These are phyloP conservation scores for Clarireedia sp. DNA, from an alignment of 2,329 filamentous ascomycete genomes.

Conservation along the genomic window DNA sequence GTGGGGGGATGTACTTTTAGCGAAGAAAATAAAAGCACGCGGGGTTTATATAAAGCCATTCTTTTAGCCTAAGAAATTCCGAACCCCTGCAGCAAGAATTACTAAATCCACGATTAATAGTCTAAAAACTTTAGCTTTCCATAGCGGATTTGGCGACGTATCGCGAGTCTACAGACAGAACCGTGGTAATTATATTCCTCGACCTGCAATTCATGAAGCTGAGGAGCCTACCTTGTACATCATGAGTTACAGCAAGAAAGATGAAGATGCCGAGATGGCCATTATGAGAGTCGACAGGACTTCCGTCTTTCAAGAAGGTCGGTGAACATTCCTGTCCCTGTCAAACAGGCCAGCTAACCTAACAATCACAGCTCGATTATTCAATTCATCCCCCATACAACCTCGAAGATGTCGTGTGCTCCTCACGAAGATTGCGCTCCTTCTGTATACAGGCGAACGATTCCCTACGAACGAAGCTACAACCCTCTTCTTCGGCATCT, in stretches of 20 bases:
- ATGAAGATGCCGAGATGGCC: slow-evolving; percentile 90
- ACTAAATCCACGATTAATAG: neutral
- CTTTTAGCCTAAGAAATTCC: too few species aligned
- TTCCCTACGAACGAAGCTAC: slow-evolving; percentile 98
- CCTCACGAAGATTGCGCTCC: slow-evolving; percentile 91
- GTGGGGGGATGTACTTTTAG: too few species aligned
- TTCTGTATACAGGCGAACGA: slow-evolving; percentile 93
- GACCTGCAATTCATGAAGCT: slow-evolving; percentile 30
- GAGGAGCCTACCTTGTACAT: slow-evolving; percentile 33
- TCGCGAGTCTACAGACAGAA: slow-evolving; percentile 14
- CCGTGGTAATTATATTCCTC: slow-evolving; percentile 9
- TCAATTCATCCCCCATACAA: slow-evolving; percentile 95
- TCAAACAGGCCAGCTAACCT: slow-evolving; percentile 28
- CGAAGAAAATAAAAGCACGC: too few species aligned
- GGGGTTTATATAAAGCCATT: too few species aligned
- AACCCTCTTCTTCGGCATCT: slow-evolving; percentile 96
- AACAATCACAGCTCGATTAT: slow-evolving; percentile 70
- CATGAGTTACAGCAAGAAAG: slow-evolving; percentile 99
- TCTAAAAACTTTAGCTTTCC: slow-evolving; percentile 10
- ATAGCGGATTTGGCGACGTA: slow-evolving; percentile 26
- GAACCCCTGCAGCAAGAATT: neutral
- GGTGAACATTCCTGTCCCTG: slow-evolving; percentile 21
- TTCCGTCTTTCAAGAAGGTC: slow-evolving; percentile 98
- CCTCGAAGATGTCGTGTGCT: slow-evolving; percentile 96
- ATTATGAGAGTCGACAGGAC: slow-evolving; percentile 97